Evolutionary conservation across 257 asterid species (phyloP).

Genomic region (Solanum appendiculatum): DNA sequence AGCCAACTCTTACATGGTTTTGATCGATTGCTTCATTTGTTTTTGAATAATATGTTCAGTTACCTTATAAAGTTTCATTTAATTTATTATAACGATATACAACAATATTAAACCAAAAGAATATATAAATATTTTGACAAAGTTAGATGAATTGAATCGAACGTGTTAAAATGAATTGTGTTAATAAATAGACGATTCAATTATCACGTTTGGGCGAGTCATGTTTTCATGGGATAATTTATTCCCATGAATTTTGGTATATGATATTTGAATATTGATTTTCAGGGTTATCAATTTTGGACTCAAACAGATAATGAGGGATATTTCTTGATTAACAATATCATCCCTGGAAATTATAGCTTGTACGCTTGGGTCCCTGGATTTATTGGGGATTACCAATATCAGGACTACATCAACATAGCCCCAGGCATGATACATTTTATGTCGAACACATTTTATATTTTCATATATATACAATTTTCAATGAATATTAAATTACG

Average conservation of each 20-base stretch:
- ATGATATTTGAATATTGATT: neutral
- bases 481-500: neutral
- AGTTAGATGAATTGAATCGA: neutral
- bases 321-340: neutral
- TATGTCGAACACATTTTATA: too few species aligned
- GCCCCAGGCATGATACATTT: neutral
- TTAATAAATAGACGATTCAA: neutral
- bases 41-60: neutral
- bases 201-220: neutral
- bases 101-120: neutral
- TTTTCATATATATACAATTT: too few species aligned
- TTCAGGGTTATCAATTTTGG: slow-evolving; percentile 10
- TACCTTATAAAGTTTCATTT: neutral
- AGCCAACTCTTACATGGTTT: neutral
- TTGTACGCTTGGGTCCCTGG: slow-evolving; percentile 10
- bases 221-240: neutral
- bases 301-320: neutral
- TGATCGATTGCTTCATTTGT: neutral
- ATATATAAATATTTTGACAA: neutral
- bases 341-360: slow-evolving; percentile 2
- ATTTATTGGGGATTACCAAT: slow-evolving; percentile 2
- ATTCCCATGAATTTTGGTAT: neutral
- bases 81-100: neutral
- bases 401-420: neutral
- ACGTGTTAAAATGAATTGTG: neutral